A percentile compares a stretch with the other conserved stretches of the same genome.
These are phyloP conservation scores for Rubia balearica DNA, from an alignment of 305 asterid species.

Conservation along the genomic window DNA sequence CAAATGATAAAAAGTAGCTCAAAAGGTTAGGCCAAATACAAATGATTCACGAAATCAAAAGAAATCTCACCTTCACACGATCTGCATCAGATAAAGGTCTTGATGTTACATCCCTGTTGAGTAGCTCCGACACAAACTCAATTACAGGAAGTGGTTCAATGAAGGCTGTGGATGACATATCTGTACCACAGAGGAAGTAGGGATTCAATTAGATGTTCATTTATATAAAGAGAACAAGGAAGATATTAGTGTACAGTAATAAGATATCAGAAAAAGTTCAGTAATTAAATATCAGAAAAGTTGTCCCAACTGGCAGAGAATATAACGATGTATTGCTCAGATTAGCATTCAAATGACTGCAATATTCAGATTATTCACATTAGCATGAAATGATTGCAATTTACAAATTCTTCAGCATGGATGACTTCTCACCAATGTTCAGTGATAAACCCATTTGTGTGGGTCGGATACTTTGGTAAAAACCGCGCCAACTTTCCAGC, in stretches of 20 bases:
- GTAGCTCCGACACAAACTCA: conserved; percentile 77
- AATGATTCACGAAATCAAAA: background rate
- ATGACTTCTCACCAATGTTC: conserved; percentile 58
- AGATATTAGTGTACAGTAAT: background rate
- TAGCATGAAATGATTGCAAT: background rate
- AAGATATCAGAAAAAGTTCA: background rate
- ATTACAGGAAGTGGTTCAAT: conserved; percentile 90
- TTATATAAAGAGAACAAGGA: background rate
- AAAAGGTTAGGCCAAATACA: too few relatives aligned
- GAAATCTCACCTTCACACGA: conserved; percentile 70
- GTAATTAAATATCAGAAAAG: too few relatives aligned
- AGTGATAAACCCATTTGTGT: conserved; percentile 97
- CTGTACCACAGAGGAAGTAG: conserved; percentile 30
- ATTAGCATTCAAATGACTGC: too few relatives aligned
- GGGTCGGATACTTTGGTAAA: conserved; percentile 96
- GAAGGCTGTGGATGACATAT: conserved; percentile 97
- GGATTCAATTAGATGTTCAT: background rate
- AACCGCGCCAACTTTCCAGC: conserved; percentile 96
- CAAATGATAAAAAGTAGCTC: too few relatives aligned
- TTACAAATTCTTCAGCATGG: too few relatives aligned
- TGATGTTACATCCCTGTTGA: conserved; percentile 61
- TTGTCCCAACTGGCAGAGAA: too few relatives aligned
- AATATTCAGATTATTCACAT: background rate
- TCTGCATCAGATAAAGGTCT: conserved; percentile 88
- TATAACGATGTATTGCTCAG: too few relatives aligned